phyloP scores from a whole-genome alignment of 1,139 yeast species.

The Kodamaea anthophila region DNA sequence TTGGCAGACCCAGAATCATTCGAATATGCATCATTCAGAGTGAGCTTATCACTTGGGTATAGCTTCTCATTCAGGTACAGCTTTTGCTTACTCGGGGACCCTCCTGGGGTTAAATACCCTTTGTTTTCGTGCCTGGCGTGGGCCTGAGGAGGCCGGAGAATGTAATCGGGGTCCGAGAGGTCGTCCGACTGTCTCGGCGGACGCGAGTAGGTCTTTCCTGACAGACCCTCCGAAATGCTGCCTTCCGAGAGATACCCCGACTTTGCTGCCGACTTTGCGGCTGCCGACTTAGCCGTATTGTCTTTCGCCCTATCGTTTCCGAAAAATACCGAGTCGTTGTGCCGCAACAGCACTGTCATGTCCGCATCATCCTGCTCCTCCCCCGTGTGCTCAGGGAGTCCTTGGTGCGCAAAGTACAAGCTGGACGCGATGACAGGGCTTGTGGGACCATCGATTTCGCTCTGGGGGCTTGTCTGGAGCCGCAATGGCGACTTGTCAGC shows the following conservation, averaged over 20 bases:
- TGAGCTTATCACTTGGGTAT: too few species aligned
- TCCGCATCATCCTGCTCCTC: constrained; percentile 12
- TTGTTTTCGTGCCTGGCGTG: background rate
- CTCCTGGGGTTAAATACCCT: constrained; percentile 2
- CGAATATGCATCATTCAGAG: background rate
- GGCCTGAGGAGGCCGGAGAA: too few species aligned
- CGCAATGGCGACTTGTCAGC: background rate
- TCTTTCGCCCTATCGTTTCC: constrained; percentile 1
- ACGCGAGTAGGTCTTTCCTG: too few species aligned
- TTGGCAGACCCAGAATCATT: background rate
- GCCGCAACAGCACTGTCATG: constrained; percentile 34
- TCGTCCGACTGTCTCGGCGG: constrained; percentile 2
- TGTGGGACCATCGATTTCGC: background rate
- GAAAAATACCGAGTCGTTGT: constrained; percentile 36
- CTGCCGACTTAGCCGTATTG: constrained; percentile 3
- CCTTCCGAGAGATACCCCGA: constrained; percentile 6
- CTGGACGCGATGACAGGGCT: constrained; percentile 36
- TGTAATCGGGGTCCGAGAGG: background rate
- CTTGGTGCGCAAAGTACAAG: constrained; percentile 50
- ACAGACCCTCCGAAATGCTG: constrained; percentile 2
- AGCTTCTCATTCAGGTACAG: background rate
- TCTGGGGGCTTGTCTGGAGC: background rate
- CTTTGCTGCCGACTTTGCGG: too few species aligned
- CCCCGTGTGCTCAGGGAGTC: constrained; percentile 45
- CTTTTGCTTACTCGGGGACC: constrained; percentile 2